A percentile compares a stretch with the other conserved stretches of the same genome.
Evolutionary conservation across 78 protist species (phyloP).

Genomic region (Polysphondylium violaceum): DNA sequence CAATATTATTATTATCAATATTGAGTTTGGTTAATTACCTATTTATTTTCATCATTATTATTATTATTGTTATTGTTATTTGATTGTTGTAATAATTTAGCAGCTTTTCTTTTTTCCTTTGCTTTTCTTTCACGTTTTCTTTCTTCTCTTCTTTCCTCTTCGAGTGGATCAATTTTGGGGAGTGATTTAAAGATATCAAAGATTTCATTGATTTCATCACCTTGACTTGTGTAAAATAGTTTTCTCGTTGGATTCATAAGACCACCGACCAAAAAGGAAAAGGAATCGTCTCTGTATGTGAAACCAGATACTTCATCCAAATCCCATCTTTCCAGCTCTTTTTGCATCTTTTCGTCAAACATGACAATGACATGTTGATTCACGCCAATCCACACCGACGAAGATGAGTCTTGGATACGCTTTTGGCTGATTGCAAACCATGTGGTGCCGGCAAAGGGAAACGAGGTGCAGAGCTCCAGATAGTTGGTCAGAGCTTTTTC

Average conservation of each 20-base stretch:
- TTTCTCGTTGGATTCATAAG: constrained; percentile 61
- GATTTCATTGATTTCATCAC: constrained; percentile 68
- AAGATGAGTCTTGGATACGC: not conserved
- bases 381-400: constrained; percentile 43
- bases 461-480: constrained; percentile 3
- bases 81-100: constrained; percentile 27
- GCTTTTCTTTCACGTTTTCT: constrained; percentile 66
- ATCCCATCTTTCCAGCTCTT: constrained; percentile 41
- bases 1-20: too few relatives aligned
- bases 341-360: constrained; percentile 38
- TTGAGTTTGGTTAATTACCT: not conserved
- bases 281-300: constrained; percentile 69
- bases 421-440: constrained; percentile 46
- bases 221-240: constrained; percentile 65
- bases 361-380: constrained; percentile 42
- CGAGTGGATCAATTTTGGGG: constrained; percentile 48
- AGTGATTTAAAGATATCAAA: constrained; percentile 63
- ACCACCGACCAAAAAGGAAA: constrained; percentile 64
- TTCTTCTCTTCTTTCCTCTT: constrained; percentile 45
- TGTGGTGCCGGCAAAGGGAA: constrained; percentile 57
- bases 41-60: not conserved
- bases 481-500: constrained; percentile 38
- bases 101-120: constrained; percentile 67
- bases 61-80: constrained; percentile 20
- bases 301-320: constrained; percentile 71